phyloP scores from a whole-genome alignment of 805 yeast genomes.

The Candida tammaniensis region DNA sequence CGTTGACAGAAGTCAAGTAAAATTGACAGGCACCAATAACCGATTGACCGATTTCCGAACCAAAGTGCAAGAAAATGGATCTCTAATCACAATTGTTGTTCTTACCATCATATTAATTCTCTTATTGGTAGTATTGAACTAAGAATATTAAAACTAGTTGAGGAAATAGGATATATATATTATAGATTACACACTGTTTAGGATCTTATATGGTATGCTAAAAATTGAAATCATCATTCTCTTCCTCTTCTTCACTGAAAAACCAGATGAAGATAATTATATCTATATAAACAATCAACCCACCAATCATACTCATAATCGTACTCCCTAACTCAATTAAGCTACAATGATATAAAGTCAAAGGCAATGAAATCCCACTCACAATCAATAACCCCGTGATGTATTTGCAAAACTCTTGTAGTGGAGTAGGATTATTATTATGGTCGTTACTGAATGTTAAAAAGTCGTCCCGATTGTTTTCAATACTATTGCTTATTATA shows the following conservation, averaged over 20 bases:
- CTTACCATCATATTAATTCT: conserved; percentile 38
- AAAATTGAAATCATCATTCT: conserved; percentile 44
- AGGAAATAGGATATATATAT: not conserved
- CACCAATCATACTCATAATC: conserved; percentile 44
- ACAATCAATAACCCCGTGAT: conserved; percentile 40
- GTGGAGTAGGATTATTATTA: conserved; percentile 33
- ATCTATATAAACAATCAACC: conserved; percentile 43
- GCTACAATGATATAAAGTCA: conserved; percentile 36
- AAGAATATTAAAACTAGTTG: not conserved
- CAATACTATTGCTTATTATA: conserved; percentile 35
- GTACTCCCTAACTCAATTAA: conserved; percentile 37
- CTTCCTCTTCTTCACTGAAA: conserved; percentile 44
- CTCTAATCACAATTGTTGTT: conserved; percentile 39
- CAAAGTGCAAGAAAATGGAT: conserved; percentile 40
- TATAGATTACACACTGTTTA: not conserved
- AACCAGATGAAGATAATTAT: conserved; percentile 46
- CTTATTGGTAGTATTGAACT: conserved; percentile 41
- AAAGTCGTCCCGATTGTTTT: conserved; percentile 39
- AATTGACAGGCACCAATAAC: conserved; percentile 30
- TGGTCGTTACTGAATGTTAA: conserved; percentile 42
- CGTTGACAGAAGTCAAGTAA: conserved; percentile 30
- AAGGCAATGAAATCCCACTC: conserved; percentile 45
- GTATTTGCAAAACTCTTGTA: conserved; percentile 38
- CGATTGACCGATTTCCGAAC: conserved; percentile 30
- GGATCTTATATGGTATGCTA: too few relatives aligned